Percentiles rank a stretch among this genome's conserved stretches.
phyloP scores from a whole-genome alignment of 176 grass and related monocot genomes.

The Musa troglodytarum region DNA sequence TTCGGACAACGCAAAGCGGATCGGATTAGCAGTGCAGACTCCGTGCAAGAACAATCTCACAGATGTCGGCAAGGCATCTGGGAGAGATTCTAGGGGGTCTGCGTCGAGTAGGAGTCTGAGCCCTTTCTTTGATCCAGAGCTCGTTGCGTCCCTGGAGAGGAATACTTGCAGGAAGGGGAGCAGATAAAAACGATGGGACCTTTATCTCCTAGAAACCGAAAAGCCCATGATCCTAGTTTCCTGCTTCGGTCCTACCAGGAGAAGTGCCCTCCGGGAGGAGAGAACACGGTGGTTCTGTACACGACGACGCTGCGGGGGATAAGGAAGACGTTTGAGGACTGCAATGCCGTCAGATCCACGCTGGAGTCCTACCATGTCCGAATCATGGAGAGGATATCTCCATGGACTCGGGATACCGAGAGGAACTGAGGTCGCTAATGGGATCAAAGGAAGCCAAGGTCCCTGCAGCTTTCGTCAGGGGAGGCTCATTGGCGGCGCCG shows the following conservation, averaged over 20 bases:
- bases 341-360: slow-evolving; percentile 61
- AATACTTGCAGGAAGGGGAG: slow-evolving; percentile 69
- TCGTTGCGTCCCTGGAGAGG: slow-evolving; percentile 82
- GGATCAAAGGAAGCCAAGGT: slow-evolving; percentile 47
- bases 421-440: slow-evolving; percentile 79
- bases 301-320: slow-evolving; percentile 80
- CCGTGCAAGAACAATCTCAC: slow-evolving; percentile 25
- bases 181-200: slow-evolving; percentile 57
- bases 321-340: slow-evolving; percentile 78
- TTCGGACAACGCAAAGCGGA: slow-evolving; percentile 33
- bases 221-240: slow-evolving; percentile 32
- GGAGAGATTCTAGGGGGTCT: neutral
- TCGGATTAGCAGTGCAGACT: neutral
- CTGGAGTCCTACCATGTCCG: slow-evolving; percentile 68
- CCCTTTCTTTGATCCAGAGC: slow-evolving; percentile 88
- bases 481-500: slow-evolving; percentile 54
- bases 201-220: slow-evolving; percentile 17
- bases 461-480: slow-evolving; percentile 67
- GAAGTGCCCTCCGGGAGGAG: slow-evolving; percentile 60
- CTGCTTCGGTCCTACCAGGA: slow-evolving; percentile 45
- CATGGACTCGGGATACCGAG: slow-evolving; percentile 94
- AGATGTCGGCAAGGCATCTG: slow-evolving; percentile 25
- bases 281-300: slow-evolving; percentile 63
- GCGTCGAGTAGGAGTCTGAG: slow-evolving; percentile 66
- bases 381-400: slow-evolving; percentile 93